Percentiles rank a stretch among this genome's conserved stretches.
phyloP scores from a whole-genome alignment of 192 early-diverging fungal genomes.

The Geranomyces michiganensis region DNA sequence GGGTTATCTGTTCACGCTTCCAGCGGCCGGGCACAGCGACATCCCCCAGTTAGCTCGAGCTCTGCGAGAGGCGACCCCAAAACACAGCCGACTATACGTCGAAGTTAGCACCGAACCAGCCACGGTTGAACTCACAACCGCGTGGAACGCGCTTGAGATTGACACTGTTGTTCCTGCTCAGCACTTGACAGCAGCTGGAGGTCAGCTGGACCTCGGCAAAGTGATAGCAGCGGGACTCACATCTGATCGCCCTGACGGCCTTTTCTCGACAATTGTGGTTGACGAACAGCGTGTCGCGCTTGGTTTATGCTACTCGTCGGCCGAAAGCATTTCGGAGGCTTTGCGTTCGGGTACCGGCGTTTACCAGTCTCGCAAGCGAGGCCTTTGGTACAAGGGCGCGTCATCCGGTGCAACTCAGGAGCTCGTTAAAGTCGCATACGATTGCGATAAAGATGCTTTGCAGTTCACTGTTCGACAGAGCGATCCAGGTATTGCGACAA shows the following conservation, averaged over 20 bases:
- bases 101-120: not conserved
- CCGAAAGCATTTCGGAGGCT: constrained; percentile 78
- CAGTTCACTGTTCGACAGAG: constrained; percentile 84
- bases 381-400: constrained; percentile 95
- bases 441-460: constrained; percentile 91
- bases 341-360: constrained; percentile 81
- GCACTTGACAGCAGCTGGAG: not conserved
- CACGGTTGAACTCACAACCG: not conserved
- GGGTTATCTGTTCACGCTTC: not conserved
- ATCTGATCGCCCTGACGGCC: constrained; percentile 88
- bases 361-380: constrained; percentile 85
- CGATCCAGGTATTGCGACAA: constrained; percentile 76
- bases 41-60: not conserved
- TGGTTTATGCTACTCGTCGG: constrained; percentile 91
- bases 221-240: constrained; percentile 41
- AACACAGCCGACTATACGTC: not conserved
- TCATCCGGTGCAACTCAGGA: constrained; percentile 95
- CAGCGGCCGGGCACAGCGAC: not conserved
- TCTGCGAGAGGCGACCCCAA: not conserved
- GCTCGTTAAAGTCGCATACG: constrained; percentile 73
- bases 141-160: constrained; percentile 4
- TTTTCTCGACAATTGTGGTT: constrained; percentile 90
- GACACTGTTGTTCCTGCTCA: constrained; percentile 14
- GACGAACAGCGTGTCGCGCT: constrained; percentile 87
- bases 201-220: constrained; percentile 26